phyloP scores from a whole-genome alignment of 306 rosid genomes.

The Cyclanthera cordifolia region DNA sequence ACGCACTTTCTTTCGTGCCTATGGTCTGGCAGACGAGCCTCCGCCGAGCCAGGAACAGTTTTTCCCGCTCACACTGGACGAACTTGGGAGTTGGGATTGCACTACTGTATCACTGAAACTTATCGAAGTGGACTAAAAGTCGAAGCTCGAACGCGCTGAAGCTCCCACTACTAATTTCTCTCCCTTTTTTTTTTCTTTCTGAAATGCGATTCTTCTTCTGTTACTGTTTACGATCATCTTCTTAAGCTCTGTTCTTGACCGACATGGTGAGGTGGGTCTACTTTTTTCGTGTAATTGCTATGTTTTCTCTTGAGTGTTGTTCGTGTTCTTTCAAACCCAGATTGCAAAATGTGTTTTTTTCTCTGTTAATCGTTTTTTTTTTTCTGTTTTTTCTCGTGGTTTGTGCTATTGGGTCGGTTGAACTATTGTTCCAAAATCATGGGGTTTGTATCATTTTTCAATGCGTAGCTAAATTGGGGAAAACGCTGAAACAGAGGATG shows the following conservation, averaged over 20 bases:
- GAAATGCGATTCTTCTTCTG: background rate
- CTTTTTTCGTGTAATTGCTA: background rate
- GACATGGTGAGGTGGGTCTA: background rate
- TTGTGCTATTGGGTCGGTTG: background rate
- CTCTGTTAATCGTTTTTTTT: background rate
- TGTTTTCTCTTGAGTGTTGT: background rate
- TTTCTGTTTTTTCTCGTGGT: background rate
- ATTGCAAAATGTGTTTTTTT: background rate
- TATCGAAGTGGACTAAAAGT: slow-evolving; percentile 21
- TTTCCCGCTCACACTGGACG: slow-evolving; percentile 56
- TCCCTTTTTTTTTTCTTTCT: no score
- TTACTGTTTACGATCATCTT: background rate
- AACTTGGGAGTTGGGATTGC: slow-evolving; percentile 7
- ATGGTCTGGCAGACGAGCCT: slow-evolving; percentile 20
- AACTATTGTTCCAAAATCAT: background rate
- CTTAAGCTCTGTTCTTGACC: no score
- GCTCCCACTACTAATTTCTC: background rate
- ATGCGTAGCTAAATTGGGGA: no score
- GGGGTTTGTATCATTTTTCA: background rate
- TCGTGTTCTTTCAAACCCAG: background rate
- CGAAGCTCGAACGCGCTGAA: slow-evolving; percentile 11
- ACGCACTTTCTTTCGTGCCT: background rate
- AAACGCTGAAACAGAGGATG: no score
- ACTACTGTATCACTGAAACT: background rate
- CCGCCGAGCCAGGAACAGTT: slow-evolving; percentile 13